These are phyloP conservation scores for Fusarium drepaniforme DNA, from an alignment of 2,329 filamentous ascomycete species.

Conservation along the genomic window DNA sequence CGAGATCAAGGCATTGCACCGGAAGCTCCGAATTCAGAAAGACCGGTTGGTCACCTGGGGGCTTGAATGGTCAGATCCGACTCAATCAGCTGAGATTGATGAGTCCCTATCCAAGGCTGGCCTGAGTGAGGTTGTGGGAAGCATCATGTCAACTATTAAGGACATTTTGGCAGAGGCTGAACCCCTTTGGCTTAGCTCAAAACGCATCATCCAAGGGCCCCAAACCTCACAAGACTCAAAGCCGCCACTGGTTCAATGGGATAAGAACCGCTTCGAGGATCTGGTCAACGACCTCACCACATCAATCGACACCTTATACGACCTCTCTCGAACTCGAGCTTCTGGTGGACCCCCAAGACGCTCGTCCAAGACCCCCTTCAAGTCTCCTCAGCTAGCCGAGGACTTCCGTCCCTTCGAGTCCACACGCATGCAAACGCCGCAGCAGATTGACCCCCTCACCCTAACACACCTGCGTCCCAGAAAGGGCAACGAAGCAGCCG, in stretches of 20 bases:
- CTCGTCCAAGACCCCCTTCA: slow-evolving; percentile 50
- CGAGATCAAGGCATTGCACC: slow-evolving; percentile 78
- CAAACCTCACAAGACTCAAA: slow-evolving; percentile 65
- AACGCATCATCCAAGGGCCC: slow-evolving; percentile 55
- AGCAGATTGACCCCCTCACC: slow-evolving; percentile 67
- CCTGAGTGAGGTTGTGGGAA: slow-evolving; percentile 80
- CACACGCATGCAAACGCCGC: slow-evolving; percentile 71
- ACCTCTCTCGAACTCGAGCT: slow-evolving; percentile 76
- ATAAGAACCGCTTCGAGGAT: slow-evolving; percentile 81
- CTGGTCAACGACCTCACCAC: slow-evolving; percentile 80
- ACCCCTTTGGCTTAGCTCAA: slow-evolving; percentile 74
- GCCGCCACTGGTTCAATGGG: slow-evolving; percentile 70
- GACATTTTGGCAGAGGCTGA: slow-evolving; percentile 84
- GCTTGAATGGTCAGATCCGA: slow-evolving; percentile 82
- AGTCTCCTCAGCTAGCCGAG: slow-evolving; percentile 54
- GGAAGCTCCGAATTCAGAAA: slow-evolving; percentile 84
- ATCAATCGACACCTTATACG: slow-evolving; percentile 84
- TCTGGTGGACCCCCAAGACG: slow-evolving; percentile 53
- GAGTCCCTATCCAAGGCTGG: slow-evolving; percentile 79
- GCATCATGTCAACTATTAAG: slow-evolving; percentile 84
- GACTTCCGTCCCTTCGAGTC: slow-evolving; percentile 68
- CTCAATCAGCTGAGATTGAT: slow-evolving; percentile 77
- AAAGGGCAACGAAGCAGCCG: slow-evolving; percentile 50
- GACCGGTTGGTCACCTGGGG: slow-evolving; percentile 85
- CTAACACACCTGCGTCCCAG: slow-evolving; percentile 62